Evolutionary conservation across 257 asterid species (phyloP), one percentile per base, ranked within the genome.

Genomic region (Catharanthus roseus): DNA sequence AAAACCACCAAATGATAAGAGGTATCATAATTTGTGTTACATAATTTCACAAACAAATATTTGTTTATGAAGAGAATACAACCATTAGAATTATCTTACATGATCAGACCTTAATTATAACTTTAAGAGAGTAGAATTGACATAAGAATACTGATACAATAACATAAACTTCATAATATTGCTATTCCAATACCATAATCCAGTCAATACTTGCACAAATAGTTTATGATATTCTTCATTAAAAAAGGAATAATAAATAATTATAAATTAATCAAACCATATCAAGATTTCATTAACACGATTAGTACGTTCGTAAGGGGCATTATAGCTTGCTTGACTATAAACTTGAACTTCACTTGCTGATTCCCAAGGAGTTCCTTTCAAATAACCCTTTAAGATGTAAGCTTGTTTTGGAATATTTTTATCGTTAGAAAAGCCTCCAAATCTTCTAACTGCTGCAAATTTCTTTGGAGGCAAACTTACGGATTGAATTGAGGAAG

Each of bases 291-390:
- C 65, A 31, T 58, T 58, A 0, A 58, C 65, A 29, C 65, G 65
- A 58, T 31, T 13, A 0, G 5, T 3, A 16, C 42, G 65, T 29
- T 58, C 41, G 6, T 58, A 6, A 58, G 65, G 65, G 0, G 65
- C 41, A 58, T 58, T 58, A 11, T 58, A 58, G 11, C 65, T 41
- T 29, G 65, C 65, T 58, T 58, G 65, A 58, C 65, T 58, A 7
- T 58, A 58, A 58, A 58, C 11, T 29, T 58, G n/a, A 15, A 15
- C 41, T 12, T 29, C 5, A 1, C 34, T 2, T 13, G 65, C 65
- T 29, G 39, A 7, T 16, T 58, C 65, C 65, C 65, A 58, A 13
- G 41, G 65, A 58, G 65, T 58, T 31, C 65, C 65, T 31, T 15
- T 29, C 41, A 58, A 29, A 41, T 0, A 58, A 4, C 4, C 3